Percentiles rank a stretch among this genome's conserved stretches.
Evolutionary conservation across 257 asterid genomes (phyloP).

Genomic region (Plantago major): DNA sequence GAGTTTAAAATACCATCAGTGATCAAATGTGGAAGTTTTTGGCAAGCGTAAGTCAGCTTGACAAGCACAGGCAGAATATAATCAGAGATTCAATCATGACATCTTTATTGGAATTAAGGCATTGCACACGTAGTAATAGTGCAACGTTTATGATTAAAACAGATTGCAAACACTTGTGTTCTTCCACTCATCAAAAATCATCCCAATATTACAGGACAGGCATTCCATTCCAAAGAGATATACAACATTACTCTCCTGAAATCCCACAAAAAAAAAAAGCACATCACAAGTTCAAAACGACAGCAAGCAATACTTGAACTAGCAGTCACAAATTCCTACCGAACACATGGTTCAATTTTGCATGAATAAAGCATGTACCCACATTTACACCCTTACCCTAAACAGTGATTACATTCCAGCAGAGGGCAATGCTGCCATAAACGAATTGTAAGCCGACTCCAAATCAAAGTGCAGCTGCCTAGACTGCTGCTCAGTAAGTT

Average conservation of each 20-base stretch:
- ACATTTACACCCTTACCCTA: constrained; percentile 34
- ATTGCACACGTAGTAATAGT: too few relatives aligned
- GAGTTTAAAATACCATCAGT: too few relatives aligned
- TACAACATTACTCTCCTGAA: constrained; percentile 9
- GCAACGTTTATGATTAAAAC: background rate
- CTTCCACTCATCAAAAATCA: constrained; percentile 18
- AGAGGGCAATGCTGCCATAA: constrained; percentile 85
- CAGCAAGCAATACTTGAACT: constrained; percentile 10
- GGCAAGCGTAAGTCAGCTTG: too few relatives aligned
- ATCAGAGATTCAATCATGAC: too few relatives aligned
- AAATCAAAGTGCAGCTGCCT: constrained; percentile 94
- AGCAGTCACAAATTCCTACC: constrained; percentile 18
- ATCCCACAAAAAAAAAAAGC: constrained; percentile 12
- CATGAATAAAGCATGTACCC: constrained; percentile 18
- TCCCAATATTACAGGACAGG: background rate
- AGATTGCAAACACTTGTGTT: background rate
- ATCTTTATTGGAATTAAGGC: too few relatives aligned
- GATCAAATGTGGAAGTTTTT: too few relatives aligned
- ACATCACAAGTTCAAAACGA: constrained; percentile 20
- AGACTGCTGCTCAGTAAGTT: constrained; percentile 93
- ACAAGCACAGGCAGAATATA: too few relatives aligned
- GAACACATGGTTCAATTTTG: constrained; percentile 20
- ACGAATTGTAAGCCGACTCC: constrained; percentile 89
- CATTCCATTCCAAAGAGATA: constrained; percentile 14
- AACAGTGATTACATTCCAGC: constrained; percentile 50